phyloP scores from a whole-genome alignment of 345 rosid genomes.

The Stellera chamaejasme region DNA sequence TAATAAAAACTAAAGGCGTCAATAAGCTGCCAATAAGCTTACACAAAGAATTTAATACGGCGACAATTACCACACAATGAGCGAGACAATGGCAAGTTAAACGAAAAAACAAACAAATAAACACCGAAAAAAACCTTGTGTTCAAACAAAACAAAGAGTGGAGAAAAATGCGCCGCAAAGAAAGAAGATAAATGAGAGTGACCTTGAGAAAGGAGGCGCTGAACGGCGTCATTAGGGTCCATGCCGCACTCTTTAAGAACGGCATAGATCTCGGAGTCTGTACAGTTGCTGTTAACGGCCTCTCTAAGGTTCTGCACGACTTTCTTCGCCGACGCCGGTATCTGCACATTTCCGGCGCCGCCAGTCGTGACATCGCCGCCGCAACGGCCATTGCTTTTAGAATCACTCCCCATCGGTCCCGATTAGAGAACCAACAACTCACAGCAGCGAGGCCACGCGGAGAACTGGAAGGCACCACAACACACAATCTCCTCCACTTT shows the following conservation, averaged over 20 bases:
- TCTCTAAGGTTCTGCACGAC: constrained; percentile 36
- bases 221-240: constrained; percentile 45
- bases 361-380: constrained; percentile 10
- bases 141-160: background rate
- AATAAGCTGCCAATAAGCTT: too few relatives aligned
- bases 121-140: background rate
- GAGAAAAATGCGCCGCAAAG: background rate
- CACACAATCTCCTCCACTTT: background rate
- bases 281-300: constrained; percentile 19
- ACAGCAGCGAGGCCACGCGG: background rate
- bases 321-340: constrained; percentile 24
- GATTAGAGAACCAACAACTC: constrained; percentile 1
- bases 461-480: background rate
- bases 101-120: background rate
- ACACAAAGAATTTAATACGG: background rate
- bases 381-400: constrained; percentile 12
- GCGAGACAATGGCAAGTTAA: background rate
- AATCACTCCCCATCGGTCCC: constrained; percentile 21
- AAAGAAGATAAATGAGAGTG: background rate
- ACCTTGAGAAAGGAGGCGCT: constrained; percentile 53
- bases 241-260: constrained; percentile 38
- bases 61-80: background rate
- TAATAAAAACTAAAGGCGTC: too few relatives aligned
- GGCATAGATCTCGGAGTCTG: constrained; percentile 43
- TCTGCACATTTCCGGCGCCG: constrained; percentile 10